Conservation (phyloP, 2,329 filamentous ascomycete species). For the Hirsutella minnesotensis region DNA sequence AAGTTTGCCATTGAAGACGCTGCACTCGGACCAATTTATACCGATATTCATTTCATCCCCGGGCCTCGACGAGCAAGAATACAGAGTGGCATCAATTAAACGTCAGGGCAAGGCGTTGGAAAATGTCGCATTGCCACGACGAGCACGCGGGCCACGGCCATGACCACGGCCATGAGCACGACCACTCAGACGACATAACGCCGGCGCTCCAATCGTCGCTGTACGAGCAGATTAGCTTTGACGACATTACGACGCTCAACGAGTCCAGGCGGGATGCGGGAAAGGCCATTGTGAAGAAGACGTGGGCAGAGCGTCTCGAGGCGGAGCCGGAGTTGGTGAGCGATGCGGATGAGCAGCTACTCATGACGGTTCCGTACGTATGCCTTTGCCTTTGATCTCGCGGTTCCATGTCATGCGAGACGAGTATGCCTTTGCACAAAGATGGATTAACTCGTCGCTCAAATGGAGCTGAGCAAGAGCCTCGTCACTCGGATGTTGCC, state of each 20-base stretch:
- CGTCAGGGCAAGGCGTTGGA: too few relatives aligned
- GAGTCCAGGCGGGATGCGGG: conserved; percentile 60
- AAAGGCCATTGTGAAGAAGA: conserved; percentile 71
- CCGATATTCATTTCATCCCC: too few relatives aligned
- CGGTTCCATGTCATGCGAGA: too few relatives aligned
- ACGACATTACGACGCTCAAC: conserved; percentile 74
- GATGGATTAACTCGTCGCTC: too few relatives aligned
- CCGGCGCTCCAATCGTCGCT: conserved; percentile 84
- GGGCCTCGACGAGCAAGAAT: neutral
- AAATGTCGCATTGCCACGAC: conserved; percentile 38
- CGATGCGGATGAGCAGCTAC: conserved; percentile 83
- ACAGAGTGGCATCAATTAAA: too few relatives aligned
- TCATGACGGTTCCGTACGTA: conserved; percentile 79
- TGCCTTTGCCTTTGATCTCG: neutral
- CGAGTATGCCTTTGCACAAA: too few relatives aligned
- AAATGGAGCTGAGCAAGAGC: too few relatives aligned
- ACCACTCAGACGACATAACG: conserved; percentile 85
- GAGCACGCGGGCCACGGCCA: conserved; percentile 34
- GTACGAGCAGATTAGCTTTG: conserved; percentile 87
- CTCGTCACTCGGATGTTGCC: too few relatives aligned
- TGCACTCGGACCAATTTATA: too few relatives aligned
- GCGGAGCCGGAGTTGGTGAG: conserved; percentile 66
- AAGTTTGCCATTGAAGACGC: too few relatives aligned
- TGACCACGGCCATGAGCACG: conserved; percentile 52
- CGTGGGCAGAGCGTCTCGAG: conserved; percentile 71